Conservation (phyloP, 208 protist species). For the Trypanosoma congolense region DNA sequence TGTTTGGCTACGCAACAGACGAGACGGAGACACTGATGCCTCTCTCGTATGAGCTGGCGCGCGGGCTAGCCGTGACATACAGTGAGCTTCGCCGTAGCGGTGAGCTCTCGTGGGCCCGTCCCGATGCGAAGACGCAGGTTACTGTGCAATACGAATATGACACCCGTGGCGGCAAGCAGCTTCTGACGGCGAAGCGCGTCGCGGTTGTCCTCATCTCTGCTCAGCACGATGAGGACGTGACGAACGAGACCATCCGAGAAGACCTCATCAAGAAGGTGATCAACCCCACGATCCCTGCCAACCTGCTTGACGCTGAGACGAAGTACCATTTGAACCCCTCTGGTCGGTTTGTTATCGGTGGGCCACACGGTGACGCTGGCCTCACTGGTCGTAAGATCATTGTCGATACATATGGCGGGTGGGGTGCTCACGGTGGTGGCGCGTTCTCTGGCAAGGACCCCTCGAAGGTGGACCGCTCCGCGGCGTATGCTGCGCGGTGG, state of each 20-base stretch:
- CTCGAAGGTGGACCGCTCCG: slow-evolving; percentile 3
- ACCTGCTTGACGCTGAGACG: not conserved
- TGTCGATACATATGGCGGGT: slow-evolving; percentile 5
- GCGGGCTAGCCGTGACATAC: slow-evolving; percentile 2
- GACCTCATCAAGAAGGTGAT: slow-evolving; percentile 4
- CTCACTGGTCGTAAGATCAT: slow-evolving; percentile 6
- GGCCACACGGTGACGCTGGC: slow-evolving; percentile 2
- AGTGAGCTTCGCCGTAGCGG: slow-evolving; percentile 4
- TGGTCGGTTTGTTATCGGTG: slow-evolving; percentile 3
- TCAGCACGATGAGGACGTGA: not conserved
- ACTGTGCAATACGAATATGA: slow-evolving; percentile 97
- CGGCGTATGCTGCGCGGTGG: slow-evolving; percentile 3
- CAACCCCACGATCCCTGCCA: not conserved
- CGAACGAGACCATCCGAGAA: slow-evolving; percentile 5
- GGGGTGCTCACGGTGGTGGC: slow-evolving; percentile 8
- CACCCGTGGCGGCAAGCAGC: slow-evolving; percentile 38
- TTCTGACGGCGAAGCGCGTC: slow-evolving; percentile 3
- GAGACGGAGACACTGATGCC: slow-evolving; percentile 9
- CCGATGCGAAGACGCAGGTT: slow-evolving; percentile 97
- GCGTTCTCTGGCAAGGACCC: slow-evolving; percentile 7
- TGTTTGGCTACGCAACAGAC: slow-evolving; percentile 6
- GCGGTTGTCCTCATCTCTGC: slow-evolving; percentile 4
- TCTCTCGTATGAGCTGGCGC: slow-evolving; percentile 4
- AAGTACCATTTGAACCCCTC: slow-evolving; percentile 8
- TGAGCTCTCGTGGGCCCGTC: slow-evolving; percentile 1